These are phyloP conservation scores for Aspergillus leporis DNA, from an alignment of 495 filamentous ascomycete species.

Conservation along the genomic window DNA sequence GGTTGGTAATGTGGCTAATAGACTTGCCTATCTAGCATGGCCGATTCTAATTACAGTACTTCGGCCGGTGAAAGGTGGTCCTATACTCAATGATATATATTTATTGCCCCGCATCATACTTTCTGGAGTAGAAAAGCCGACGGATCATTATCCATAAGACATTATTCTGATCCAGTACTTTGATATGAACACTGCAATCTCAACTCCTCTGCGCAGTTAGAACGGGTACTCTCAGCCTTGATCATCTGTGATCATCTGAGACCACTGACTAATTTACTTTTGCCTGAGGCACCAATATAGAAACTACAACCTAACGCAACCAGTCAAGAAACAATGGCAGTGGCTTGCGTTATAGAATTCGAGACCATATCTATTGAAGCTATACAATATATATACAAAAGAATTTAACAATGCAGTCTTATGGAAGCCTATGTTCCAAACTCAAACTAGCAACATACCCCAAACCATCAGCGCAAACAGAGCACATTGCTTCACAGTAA, in stretches of 20 bases:
- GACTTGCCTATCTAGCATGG: too few relatives aligned
- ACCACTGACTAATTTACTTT: neutral
- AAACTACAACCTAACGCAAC: neutral
- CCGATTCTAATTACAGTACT: too few relatives aligned
- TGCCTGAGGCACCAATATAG: neutral
- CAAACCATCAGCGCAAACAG: slow-evolving; percentile 9
- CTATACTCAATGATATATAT: too few relatives aligned
- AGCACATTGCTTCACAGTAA: slow-evolving; percentile 1
- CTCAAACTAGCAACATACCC: neutral
- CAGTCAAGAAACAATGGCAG: neutral
- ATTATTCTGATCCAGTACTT: too few relatives aligned
- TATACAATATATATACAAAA: neutral
- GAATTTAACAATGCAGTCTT: neutral
- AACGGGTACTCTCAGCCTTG: neutral
- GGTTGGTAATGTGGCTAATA: too few relatives aligned
- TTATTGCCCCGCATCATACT: too few relatives aligned
- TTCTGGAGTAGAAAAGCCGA: too few relatives aligned
- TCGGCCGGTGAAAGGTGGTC: too few relatives aligned
- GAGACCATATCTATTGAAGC: neutral
- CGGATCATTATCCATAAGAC: too few relatives aligned
- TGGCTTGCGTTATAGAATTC: neutral
- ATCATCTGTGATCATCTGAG: neutral
- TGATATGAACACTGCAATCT: too few relatives aligned
- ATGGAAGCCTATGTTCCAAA: neutral
- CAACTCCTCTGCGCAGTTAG: too few relatives aligned